Conservation (phyloP, 768 basidiomycete species). For the Rhodotorula kratochvilovae region DNA sequence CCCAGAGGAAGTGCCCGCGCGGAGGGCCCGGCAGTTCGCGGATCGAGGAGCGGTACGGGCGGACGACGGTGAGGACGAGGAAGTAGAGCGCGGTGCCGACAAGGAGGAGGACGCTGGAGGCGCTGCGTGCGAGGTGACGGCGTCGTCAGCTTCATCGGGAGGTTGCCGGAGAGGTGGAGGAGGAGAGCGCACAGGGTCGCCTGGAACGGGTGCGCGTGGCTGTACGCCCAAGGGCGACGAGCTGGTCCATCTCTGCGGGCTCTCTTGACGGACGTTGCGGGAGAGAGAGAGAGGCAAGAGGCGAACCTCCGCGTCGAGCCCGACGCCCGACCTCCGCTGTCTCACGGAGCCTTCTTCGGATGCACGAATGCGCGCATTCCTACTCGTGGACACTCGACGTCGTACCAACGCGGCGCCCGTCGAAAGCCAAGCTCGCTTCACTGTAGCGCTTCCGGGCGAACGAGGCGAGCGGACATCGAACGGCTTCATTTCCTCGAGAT, state of each 20-base stretch:
- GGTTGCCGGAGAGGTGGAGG: neutral
- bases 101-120: neutral
- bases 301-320: neutral
- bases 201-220: neutral
- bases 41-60: constrained; percentile 1
- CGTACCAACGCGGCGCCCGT: too few species aligned
- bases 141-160: neutral
- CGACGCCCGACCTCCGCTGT: neutral
- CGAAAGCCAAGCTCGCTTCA: too few species aligned
- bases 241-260: neutral
- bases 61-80: constrained; percentile 7
- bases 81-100: neutral
- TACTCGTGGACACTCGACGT: too few species aligned
- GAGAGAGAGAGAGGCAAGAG: neutral
- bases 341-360: too few species aligned
- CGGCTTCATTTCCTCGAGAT: too few species aligned
- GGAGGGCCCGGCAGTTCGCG: constrained; percentile 24
- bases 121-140: neutral
- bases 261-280: neutral
- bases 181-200: neutral
- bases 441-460: too few species aligned
- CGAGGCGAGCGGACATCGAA: too few species aligned
- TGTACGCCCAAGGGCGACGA: neutral
- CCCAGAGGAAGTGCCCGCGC: neutral
- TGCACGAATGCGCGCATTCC: too few species aligned